These are phyloP conservation scores for Irpex sp. DNA, from an alignment of 1,284 basidiomycete species.

Conservation along the genomic window DNA sequence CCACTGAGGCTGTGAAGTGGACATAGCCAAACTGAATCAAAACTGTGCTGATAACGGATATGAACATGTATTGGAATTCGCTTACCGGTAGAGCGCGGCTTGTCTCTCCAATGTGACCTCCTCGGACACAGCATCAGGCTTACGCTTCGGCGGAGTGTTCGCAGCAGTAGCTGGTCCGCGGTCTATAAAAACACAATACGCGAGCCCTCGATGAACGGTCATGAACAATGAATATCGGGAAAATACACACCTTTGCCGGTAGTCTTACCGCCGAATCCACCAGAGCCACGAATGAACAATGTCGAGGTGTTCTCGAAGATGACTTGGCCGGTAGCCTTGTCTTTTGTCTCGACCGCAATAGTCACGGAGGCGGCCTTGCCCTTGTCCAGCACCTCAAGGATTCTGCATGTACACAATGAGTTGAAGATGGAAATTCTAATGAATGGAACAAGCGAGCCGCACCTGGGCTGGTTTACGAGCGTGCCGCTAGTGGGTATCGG, in stretches of 20 bases:
- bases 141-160: slow-evolving; percentile 81
- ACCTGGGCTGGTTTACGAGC: slow-evolving; percentile 79
- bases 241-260: slow-evolving; percentile 61
- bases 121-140: slow-evolving; percentile 82
- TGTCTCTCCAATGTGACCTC: slow-evolving; percentile 83
- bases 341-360: slow-evolving; percentile 72
- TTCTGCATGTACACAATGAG: slow-evolving; percentile 32
- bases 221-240: neutral
- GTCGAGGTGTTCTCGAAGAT: slow-evolving; percentile 95
- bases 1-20: slow-evolving; percentile 65
- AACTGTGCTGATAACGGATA: neutral
- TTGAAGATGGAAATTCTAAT: neutral
- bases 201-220: neutral
- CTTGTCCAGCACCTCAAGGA: slow-evolving; percentile 83
- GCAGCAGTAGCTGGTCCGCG: slow-evolving; percentile 86
- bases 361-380: slow-evolving; percentile 93
- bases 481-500: slow-evolving; percentile 86
- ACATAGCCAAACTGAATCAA: neutral
- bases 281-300: slow-evolving; percentile 90
- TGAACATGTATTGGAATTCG: neutral
- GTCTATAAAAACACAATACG: slow-evolving; percentile 45
- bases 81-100: slow-evolving; percentile 86
- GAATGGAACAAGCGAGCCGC: slow-evolving; percentile 16
- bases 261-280: slow-evolving; percentile 94
- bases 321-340: slow-evolving; percentile 75